Evolutionary conservation across 176 grass and related monocot genomes (phyloP).

Genomic region (Puya raimondii): DNA sequence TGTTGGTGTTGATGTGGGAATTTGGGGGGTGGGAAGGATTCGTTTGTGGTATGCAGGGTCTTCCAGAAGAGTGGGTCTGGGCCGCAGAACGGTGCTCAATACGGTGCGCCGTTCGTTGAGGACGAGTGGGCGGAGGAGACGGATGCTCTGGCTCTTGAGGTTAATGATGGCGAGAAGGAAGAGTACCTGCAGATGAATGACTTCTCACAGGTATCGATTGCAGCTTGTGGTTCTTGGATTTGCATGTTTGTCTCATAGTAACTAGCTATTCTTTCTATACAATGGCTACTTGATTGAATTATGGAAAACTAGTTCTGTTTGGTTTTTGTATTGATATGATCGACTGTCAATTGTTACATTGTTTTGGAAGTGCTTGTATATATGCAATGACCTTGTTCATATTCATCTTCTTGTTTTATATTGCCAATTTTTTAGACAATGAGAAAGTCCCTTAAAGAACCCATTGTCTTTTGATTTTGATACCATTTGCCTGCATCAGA

Average conservation of each 20-base stretch:
- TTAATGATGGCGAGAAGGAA: conserved; percentile 19
- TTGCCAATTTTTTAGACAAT: too few species aligned
- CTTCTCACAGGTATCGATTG: conserved; percentile 42
- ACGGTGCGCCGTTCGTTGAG: conserved; percentile 64
- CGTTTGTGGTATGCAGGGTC: background rate
- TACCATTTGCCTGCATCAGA: too few species aligned
- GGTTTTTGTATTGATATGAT: background rate
- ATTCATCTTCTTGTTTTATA: too few species aligned
- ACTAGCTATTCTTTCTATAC: background rate
- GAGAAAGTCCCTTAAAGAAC: too few species aligned
- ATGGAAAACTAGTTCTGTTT: background rate
- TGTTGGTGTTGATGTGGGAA: background rate
- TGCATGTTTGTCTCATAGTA: background rate
- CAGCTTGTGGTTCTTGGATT: background rate
- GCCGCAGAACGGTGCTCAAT: conserved; percentile 87
- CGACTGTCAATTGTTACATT: too few species aligned
- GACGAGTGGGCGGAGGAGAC: background rate
- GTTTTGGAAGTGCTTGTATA: too few species aligned
- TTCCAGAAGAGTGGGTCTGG: conserved; percentile 25
- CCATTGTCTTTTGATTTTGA: too few species aligned
- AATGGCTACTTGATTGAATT: background rate
- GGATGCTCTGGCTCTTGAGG: conserved; percentile 27
- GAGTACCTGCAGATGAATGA: conserved; percentile 77
- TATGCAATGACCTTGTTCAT: too few species aligned
- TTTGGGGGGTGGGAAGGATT: background rate